phyloP scores from a whole-genome alignment of 2,329 filamentous ascomycete genomes.

The Verticillium alfalfae region DNA sequence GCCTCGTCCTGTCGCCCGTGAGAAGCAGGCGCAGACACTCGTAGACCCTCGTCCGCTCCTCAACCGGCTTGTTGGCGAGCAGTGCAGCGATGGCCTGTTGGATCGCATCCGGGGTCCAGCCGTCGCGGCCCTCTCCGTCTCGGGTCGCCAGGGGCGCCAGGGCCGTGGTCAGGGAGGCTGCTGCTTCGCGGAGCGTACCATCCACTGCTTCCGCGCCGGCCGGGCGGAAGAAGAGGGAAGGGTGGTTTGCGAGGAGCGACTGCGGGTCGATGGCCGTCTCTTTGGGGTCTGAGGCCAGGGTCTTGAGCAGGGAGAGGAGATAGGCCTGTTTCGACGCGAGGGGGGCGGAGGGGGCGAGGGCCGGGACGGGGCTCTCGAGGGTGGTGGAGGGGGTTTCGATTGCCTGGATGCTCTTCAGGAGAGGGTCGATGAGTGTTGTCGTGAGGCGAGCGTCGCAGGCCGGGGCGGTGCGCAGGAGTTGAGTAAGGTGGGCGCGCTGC shows the following conservation, averaged over 20 bases:
- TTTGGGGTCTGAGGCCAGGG: slow-evolving; percentile 8
- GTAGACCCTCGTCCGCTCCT: slow-evolving; percentile 3
- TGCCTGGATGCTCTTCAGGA: slow-evolving; percentile 5
- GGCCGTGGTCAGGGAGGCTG: not conserved
- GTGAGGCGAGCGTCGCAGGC: slow-evolving; percentile 6
- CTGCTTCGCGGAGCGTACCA: not conserved
- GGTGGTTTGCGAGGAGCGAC: slow-evolving; percentile 8
- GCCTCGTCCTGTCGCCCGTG: slow-evolving; percentile 6
- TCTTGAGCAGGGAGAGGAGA: slow-evolving; percentile 7
- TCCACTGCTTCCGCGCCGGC: not conserved
- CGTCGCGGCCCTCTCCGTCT: slow-evolving; percentile 2
- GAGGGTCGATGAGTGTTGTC: slow-evolving; percentile 8
- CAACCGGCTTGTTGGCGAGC: not conserved
- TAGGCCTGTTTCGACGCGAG: not conserved
- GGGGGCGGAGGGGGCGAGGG: slow-evolving; percentile 1
- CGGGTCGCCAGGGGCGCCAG: not conserved
- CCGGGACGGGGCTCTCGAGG: not conserved
- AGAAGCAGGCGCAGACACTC: slow-evolving; percentile 7
- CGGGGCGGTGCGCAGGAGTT: slow-evolving; percentile 19
- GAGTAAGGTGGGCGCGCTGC: slow-evolving; percentile 58
- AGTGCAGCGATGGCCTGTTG: slow-evolving; percentile 7
- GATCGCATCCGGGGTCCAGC: slow-evolving; percentile 5
- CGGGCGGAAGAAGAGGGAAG: slow-evolving; percentile 11
- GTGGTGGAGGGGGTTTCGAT: not conserved
- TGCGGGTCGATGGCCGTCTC: slow-evolving; percentile 6